These are phyloP conservation scores for Fusarium illudens DNA, from an alignment of 2,329 filamentous ascomycete genomes.

Conservation along the genomic window DNA sequence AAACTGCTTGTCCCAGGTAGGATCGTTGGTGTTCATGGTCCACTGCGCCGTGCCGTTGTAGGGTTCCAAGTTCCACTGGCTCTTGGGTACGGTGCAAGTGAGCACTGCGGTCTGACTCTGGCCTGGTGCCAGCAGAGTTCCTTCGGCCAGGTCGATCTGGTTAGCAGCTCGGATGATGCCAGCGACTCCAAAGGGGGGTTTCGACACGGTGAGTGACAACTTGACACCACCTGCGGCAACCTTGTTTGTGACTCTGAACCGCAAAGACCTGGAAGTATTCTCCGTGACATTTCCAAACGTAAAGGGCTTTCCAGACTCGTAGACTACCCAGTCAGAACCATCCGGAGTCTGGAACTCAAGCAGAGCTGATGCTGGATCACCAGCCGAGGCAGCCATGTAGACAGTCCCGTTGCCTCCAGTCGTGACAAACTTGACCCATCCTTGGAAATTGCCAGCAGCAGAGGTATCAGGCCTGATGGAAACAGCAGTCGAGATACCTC, in stretches of 20 bases:
- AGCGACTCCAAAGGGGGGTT: slow-evolving; percentile 65
- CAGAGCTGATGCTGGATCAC: slow-evolving; percentile 57
- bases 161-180: slow-evolving; percentile 64
- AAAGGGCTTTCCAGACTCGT: slow-evolving; percentile 54
- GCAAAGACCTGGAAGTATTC: slow-evolving; percentile 57
- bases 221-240: slow-evolving; percentile 55
- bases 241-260: slow-evolving; percentile 62
- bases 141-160: slow-evolving; percentile 65
- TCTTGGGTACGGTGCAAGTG: slow-evolving; percentile 64
- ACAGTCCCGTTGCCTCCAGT: slow-evolving; percentile 59
- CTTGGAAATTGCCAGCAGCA: slow-evolving; percentile 56
- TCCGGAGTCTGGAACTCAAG: slow-evolving; percentile 65
- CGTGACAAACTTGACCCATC: slow-evolving; percentile 58
- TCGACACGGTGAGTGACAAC: slow-evolving; percentile 66
- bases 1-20: slow-evolving; percentile 59
- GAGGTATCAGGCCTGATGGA: slow-evolving; percentile 58
- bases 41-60: slow-evolving; percentile 59
- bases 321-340: slow-evolving; percentile 60
- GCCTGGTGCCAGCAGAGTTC: slow-evolving; percentile 58
- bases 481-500: slow-evolving; percentile 51
- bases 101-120: slow-evolving; percentile 61
- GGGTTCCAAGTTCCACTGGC: slow-evolving; percentile 63
- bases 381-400: slow-evolving; percentile 58
- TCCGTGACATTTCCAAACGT: slow-evolving; percentile 65
- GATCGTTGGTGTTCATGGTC: slow-evolving; percentile 67